phyloP scores from a whole-genome alignment of 2,329 filamentous ascomycete genomes.

The Stagonosporopsis rhizophila region DNA sequence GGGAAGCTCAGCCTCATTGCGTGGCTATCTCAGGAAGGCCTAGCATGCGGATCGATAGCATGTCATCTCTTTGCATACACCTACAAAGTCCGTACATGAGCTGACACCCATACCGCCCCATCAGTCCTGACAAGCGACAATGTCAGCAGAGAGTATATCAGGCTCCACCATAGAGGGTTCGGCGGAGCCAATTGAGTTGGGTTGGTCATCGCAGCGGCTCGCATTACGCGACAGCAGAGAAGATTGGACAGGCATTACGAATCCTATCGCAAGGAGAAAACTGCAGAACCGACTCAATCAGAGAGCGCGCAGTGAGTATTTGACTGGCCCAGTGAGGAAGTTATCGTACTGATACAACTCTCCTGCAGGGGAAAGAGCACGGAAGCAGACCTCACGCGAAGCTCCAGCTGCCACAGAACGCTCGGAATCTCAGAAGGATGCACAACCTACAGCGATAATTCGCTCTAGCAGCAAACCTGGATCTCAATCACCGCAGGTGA shows the following conservation, averaged over 20 bases:
- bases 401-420: background rate
- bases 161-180: background rate
- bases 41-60: background rate
- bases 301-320: slow-evolving; percentile 20
- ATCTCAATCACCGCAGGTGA: background rate
- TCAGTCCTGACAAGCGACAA: background rate
- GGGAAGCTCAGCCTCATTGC: slow-evolving; percentile 7
- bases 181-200: slow-evolving; percentile 9
- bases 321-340: background rate
- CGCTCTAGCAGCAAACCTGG: background rate
- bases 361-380: background rate
- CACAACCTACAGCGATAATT: no score
- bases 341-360: background rate
- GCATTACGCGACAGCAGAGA: slow-evolving; percentile 17
- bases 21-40: background rate
- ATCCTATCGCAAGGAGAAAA: slow-evolving; percentile 23
- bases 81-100: slow-evolving; percentile 3
- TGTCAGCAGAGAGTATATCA: background rate
- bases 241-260: slow-evolving; percentile 30
- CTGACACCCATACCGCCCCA: background rate
- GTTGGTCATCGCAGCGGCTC: slow-evolving; percentile 22
- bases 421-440: background rate
- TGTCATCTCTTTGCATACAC: slow-evolving; percentile 14
- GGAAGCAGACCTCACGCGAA: background rate
- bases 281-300: slow-evolving; percentile 32